These are phyloP conservation scores for Hura crepitans DNA, from an alignment of 441 rosid species.

Conservation along the genomic window DNA sequence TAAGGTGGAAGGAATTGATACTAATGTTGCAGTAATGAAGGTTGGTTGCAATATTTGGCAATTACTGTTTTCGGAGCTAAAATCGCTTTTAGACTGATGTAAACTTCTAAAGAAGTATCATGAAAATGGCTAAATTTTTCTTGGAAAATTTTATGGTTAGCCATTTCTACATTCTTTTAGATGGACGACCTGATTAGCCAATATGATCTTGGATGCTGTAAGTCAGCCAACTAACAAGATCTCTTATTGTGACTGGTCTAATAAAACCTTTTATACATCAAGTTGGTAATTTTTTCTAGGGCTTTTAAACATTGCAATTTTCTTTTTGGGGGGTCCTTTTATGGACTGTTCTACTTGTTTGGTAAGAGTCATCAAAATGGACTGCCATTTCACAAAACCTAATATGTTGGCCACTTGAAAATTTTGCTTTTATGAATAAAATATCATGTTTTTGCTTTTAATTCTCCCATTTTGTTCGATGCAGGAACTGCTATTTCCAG, in stretches of 20 bases:
- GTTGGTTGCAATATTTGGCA: constrained; percentile 31
- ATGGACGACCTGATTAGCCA: constrained; percentile 13
- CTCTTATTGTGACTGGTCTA: constrained; percentile 1
- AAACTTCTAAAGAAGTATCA: constrained; percentile 3
- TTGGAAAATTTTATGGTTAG: neutral
- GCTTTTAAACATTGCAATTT: neutral
- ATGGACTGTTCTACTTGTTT: neutral
- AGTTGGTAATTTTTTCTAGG: neutral
- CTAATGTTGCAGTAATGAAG: constrained; percentile 84
- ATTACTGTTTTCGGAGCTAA: constrained; percentile 12
- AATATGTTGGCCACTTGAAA: constrained; percentile 3
- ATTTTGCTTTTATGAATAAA: neutral
- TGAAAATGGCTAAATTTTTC: constrained; percentile 5
- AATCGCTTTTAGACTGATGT: constrained; percentile 8
- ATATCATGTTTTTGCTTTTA: neutral
- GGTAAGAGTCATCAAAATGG: neutral
- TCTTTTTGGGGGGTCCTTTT: neutral
- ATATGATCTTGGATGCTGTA: constrained; percentile 11
- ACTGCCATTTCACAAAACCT: neutral
- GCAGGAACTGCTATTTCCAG: constrained; percentile 74
- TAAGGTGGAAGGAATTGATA: constrained; percentile 91
- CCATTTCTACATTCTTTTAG: neutral
- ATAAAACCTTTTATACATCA: neutral
- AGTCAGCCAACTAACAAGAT: neutral
- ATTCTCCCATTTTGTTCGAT: constrained; percentile 14